A percentile compares a stretch with the other conserved stretches of the same genome.
These are phyloP conservation scores for Xerocomellus dryophilus DNA, from an alignment of 768 basidiomycete species.

Conservation along the genomic window DNA sequence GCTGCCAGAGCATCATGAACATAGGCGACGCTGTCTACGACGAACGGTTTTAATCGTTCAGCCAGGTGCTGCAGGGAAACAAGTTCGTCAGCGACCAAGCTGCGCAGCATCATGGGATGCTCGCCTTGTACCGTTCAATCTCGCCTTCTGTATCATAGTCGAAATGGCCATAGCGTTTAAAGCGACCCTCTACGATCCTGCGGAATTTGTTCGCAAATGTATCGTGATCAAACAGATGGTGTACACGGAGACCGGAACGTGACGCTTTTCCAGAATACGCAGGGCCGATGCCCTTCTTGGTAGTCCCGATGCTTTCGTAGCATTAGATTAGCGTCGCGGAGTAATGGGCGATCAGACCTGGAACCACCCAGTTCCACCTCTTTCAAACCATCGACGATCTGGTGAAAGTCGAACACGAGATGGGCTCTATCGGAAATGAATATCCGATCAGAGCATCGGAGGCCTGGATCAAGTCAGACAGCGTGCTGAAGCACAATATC, in stretches of 20 bases:
- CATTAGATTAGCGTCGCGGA: neutral
- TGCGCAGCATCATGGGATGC: conserved; percentile 5
- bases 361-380: conserved; percentile 94
- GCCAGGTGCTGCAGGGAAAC: conserved; percentile 61
- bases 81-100: neutral
- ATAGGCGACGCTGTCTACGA: conserved; percentile 84
- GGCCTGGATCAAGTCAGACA: conserved; percentile 47
- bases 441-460: conserved; percentile 78
- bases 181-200: conserved; percentile 91
- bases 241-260: conserved; percentile 90
- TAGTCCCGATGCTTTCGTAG: conserved; percentile 82
- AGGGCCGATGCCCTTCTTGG: conserved; percentile 97
- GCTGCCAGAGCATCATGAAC: conserved; percentile 74
- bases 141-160: conserved; percentile 99
- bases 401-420: conserved; percentile 98
- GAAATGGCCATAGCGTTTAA: conserved; percentile 97
- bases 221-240: conserved; percentile 88
- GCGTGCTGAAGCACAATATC: neutral
- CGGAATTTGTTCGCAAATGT: conserved; percentile 91
- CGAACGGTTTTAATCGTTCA: conserved; percentile 78
- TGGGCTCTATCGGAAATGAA: conserved; percentile 96
- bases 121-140: conserved; percentile 86
- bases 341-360: conserved; percentile 42
- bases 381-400: conserved; percentile 98
- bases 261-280: conserved; percentile 98